Evolutionary conservation across 768 basidiomycete species (phyloP), one percentile per base, ranked within the genome.

Genomic region (Leccinum ochraceum): DNA sequence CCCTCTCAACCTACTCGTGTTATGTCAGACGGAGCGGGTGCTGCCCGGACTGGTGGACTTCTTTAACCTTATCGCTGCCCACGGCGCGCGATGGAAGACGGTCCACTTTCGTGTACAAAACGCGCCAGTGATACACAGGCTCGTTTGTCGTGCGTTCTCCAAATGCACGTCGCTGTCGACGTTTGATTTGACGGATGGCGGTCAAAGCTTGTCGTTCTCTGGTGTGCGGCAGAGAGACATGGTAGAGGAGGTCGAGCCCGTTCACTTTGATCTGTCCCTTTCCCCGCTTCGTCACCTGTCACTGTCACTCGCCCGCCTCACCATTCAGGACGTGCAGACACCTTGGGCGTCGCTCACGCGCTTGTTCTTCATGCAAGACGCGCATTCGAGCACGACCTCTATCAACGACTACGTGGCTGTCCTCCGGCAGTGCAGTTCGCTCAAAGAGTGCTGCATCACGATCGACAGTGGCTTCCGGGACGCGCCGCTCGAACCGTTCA

Each of bases 321-420:
- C 52, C 6, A 51, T 66, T 13, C 63, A 53, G 37, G 59, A 71
- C 8, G 60, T 72, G 6, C 56, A 50, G 4, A 62, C 39, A 3
- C 48, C 58, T 0, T 72, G 70, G 70, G 55, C 60, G 6, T 56
- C 39, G 44, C 62, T 71, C 53, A 66, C 71, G 32, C 61, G 57
- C 1, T 36, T 72, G 52, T 61, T 54, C 2, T 70, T 71, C 48
- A 72, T 72, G 68, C 63, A 64, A n/a, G 61, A 70, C 30, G 61
- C 62, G n/a, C 60, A 57, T 37, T 55, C 66, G 17, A 70, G 66
- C 44, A 52, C 60, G 36, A 56, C 66, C 8, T 64, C 70, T 0
- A 56, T 72, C 58, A 60, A 61, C 2, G 66, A 66, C 32, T 71
- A 72, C 16, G 57, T 59, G 14, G 16, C 49, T 6, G 34, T 71